Base-by-base conservation (phyloP, 441 rosid species). In the Populus trichocarpa region DNA sequence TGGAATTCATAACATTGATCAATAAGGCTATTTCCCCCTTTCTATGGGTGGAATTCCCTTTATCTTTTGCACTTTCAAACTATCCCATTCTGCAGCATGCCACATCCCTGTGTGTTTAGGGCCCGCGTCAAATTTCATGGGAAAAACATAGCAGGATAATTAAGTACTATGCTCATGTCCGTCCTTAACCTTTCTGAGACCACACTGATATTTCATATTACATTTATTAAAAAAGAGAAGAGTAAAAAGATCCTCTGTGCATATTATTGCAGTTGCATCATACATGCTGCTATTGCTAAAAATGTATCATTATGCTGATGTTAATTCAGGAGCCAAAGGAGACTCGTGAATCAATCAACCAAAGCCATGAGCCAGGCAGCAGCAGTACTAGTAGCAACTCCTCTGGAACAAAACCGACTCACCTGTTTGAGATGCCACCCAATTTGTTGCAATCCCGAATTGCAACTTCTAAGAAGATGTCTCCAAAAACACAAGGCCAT, bases 361-460 rank as follows among this genome's bases (percentile, higher is more conserved):
- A 4, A 75, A 79, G 78, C 68, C 85, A 73, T 59, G 87, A 85
- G 30, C 81, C 77, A 2, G 73, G 81, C 23, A 84, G 84, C 79
- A 85, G 83, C 42, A 70, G 83, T 32, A 63, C 78, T 23, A 73
- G 84, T 26, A 84, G 82, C 82, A 85, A 86, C 23, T 85, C 86
- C n/a, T 86, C 89, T 12, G 78, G 87, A 74, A 26, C 82, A 66
- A 86, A 74, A 78, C 74, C 4, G 6, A 63, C 6, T 33, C 70
- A 10, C n/a, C 78, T 32, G 42, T 30, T 66, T 2, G 84, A 69
- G 61, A 84, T 73, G 53, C 72, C 84, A n/a, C 69, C 80, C 1
- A 50, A 33, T 32, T 46, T 69, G 78, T 75, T 64, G 16, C 33
- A 40, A 8, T 80, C 86, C 26, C 83, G 81, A 6, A 26, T 28